Conservation (phyloP, 139 green algal genomes). For the Auxenochlorella protothecoides region DNA sequence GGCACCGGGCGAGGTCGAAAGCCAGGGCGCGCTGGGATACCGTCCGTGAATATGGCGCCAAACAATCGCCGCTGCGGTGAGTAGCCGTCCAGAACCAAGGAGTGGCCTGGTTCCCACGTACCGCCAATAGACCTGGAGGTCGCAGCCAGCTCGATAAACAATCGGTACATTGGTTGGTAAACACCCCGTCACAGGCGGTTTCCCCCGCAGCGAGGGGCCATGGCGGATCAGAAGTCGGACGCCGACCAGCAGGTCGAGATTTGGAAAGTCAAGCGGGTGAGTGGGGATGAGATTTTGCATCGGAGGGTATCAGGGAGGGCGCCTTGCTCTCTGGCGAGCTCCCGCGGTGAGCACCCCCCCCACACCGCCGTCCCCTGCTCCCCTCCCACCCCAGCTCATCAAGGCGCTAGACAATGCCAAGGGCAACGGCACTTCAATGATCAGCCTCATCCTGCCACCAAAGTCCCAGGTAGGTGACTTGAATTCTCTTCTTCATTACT, state of each 20-base stretch:
- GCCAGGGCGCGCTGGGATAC: too few relatives aligned
- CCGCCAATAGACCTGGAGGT: too few relatives aligned
- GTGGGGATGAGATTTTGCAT: not conserved
- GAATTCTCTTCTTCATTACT: not conserved
- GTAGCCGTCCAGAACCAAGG: too few relatives aligned
- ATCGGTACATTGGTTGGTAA: too few relatives aligned
- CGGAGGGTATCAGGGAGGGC: not conserved
- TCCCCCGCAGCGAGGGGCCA: not conserved
- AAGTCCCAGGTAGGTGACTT: conserved; percentile 80
- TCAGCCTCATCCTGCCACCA: conserved; percentile 95
- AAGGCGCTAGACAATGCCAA: conserved; percentile 71
- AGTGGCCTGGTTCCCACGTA: too few relatives aligned
- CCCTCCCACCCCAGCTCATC: conserved; percentile 56
- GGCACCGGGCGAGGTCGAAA: too few relatives aligned
- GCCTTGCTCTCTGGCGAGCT: too few relatives aligned
- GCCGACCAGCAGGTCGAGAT: conserved; percentile 79
- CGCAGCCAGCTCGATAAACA: too few relatives aligned
- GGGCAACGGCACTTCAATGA: conserved; percentile 99
- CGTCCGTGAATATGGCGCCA: not conserved
- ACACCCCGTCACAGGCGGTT: too few relatives aligned
- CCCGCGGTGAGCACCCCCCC: too few relatives aligned
- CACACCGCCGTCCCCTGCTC: too few relatives aligned
- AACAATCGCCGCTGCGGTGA: too few relatives aligned
- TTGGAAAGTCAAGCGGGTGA: conserved; percentile 89
- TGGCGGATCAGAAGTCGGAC: conserved; percentile 14